phyloP scores from a whole-genome alignment of 2,329 filamentous ascomycete genomes.

The Arthroderma sp. region DNA sequence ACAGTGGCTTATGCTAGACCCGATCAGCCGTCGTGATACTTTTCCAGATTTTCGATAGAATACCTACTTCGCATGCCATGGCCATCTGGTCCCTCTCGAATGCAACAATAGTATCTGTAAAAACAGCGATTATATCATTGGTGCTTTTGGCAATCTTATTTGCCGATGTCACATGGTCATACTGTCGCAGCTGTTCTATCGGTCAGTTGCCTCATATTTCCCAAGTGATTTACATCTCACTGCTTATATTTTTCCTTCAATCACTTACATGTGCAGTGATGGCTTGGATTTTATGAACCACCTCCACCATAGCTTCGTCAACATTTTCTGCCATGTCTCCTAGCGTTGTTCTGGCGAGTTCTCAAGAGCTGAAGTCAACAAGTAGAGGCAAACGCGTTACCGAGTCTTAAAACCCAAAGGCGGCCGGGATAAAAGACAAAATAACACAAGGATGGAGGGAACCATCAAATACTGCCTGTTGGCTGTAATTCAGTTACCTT shows the following conservation, averaged over 20 bases:
- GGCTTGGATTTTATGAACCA: constrained; percentile 16
- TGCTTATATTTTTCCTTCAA: background rate
- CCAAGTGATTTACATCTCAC: background rate
- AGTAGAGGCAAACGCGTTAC: too few relatives aligned
- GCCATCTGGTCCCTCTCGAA: constrained; percentile 12
- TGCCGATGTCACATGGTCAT: constrained; percentile 19
- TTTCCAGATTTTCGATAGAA: too few relatives aligned
- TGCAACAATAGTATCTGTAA: constrained; percentile 19
- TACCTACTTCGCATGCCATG: constrained; percentile 3
- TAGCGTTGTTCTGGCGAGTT: background rate
- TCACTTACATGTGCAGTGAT: constrained; percentile 18
- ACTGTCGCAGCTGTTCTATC: constrained; percentile 17
- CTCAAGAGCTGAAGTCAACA: too few relatives aligned
- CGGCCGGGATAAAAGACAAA: too few relatives aligned
- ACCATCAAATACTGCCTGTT: too few relatives aligned
- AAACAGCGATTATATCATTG: constrained; percentile 21
- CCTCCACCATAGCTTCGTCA: constrained; percentile 20
- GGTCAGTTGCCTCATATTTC: constrained; percentile 6
- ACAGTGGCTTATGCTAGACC: too few relatives aligned
- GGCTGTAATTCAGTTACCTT: too few relatives aligned
- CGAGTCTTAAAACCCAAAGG: too few relatives aligned
- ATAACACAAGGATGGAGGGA: too few relatives aligned
- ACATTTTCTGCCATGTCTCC: constrained; percentile 12
- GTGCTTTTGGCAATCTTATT: constrained; percentile 24
- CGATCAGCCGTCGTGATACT: too few relatives aligned